These are phyloP conservation scores for Diaporthe ampelina DNA, from an alignment of 2,329 filamentous ascomycete species.

Conservation along the genomic window DNA sequence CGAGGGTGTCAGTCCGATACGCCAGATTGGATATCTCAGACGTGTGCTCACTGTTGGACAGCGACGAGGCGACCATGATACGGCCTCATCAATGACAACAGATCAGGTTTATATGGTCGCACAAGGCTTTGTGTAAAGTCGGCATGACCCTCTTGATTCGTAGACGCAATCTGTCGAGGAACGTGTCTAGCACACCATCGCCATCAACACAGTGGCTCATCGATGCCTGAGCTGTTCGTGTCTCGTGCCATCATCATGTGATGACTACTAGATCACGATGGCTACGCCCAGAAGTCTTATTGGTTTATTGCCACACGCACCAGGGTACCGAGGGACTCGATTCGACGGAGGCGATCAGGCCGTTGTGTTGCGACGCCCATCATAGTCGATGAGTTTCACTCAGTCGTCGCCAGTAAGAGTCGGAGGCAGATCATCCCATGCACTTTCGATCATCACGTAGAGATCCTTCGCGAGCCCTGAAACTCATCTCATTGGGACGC, in stretches of 20 bases:
- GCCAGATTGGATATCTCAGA: background rate
- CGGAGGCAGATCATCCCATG: background rate
- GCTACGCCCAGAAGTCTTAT: too few species aligned
- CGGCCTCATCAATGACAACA: background rate
- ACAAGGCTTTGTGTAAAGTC: background rate
- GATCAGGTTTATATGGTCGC: background rate
- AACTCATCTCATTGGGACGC: accelerated
- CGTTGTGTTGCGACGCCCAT: too few species aligned
- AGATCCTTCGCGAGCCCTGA: background rate
- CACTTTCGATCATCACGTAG: background rate
- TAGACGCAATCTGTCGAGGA: background rate
- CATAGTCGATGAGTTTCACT: too few species aligned
- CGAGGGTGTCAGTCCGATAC: background rate
- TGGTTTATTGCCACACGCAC: background rate
- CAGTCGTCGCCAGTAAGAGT: background rate
- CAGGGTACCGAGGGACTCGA: too few species aligned
- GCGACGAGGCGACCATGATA: background rate
- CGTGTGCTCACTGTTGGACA: too few species aligned
- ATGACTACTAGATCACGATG: background rate
- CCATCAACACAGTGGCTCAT: background rate
- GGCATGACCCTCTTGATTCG: background rate
- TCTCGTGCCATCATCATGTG: background rate
- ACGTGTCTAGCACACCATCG: background rate
- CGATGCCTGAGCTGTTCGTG: background rate
- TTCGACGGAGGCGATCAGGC: background rate